phyloP scores from a whole-genome alignment of 345 rosid genomes.

The Rhodomyrtus tomentosa region DNA sequence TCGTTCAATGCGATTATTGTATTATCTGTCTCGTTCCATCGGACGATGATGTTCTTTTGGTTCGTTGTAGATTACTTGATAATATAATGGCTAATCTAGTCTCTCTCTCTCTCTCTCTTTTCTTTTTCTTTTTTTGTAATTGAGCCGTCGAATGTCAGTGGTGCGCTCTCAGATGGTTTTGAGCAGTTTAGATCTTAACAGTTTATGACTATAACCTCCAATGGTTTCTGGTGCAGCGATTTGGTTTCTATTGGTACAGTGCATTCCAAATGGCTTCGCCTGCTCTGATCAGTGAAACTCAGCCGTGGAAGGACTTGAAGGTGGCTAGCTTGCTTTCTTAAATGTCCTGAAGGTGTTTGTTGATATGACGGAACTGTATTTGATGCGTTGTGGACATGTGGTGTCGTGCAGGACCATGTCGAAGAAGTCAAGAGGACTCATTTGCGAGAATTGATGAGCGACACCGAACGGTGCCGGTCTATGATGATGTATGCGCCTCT shows the following conservation, averaged over 20 bases:
- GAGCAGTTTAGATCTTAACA: not conserved
- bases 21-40: not conserved
- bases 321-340: constrained; percentile 8
- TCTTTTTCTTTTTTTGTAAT: not conserved
- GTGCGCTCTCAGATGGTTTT: not conserved
- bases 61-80: not conserved
- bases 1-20: not conserved
- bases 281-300: constrained; percentile 55
- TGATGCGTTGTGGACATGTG: not conserved
- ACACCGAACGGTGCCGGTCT: constrained; percentile 48
- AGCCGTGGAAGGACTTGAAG: constrained; percentile 86
- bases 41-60: not conserved
- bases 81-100: not conserved
- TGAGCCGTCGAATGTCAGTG: not conserved
- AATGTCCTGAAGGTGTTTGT: not conserved
- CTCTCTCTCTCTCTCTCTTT: not conserved
- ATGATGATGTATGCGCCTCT: constrained; percentile 54
- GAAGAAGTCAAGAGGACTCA: constrained; percentile 66
- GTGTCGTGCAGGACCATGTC: constrained; percentile 40
- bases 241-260: not conserved
- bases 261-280: constrained; percentile 40
- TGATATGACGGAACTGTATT: not conserved
- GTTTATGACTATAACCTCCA: not conserved
- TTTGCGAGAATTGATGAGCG: constrained; percentile 72
- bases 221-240: not conserved